Evolutionary conservation across 1,284 basidiomycete genomes (phyloP), one percentile per base, ranked within the genome.

Genomic region (Ustilago vetiveriae): DNA sequence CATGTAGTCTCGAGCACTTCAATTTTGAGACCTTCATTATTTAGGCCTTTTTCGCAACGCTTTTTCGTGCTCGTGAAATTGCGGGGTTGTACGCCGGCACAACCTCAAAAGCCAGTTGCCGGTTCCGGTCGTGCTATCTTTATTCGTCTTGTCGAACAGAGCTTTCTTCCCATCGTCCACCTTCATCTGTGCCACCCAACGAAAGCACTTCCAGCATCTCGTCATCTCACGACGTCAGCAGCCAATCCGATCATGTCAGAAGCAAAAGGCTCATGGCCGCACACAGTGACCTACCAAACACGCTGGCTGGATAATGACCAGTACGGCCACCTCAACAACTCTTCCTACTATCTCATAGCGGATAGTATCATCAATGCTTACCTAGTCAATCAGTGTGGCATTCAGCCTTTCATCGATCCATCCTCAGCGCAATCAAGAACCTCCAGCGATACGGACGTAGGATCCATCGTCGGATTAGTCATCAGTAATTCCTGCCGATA

Each of bases 271-370:
- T 23, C 40, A 3, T 69, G 66, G 66, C 66, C 66, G 3, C 55
- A 69, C 37, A 43, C 21, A 16, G 27, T 42, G 1, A 58, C 43
- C 0, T 69, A 69, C 43, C 59, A 69, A 37, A 67, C 72, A 5
- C 55, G 72, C n/a, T 74, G 72, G 72, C 27, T 74, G 14, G 72
- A 74, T 44, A 74, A 74, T 23, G 72, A 74, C 35, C 69, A 72
- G 59, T 75, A 75, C 23, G 70, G 70, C 8, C 74, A 75, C 37
- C 54, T 75, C 9, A 75, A 75, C 67, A 75, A 75, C 45, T 59
- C 65, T 13, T 44, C 58, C 0, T 75, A 73, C 54, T 73, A 72
- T 47, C 56, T 71, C 8, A 42, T 75, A 3, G 62, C 67, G 4
- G 74, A 75, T 26, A 45, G 39, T n/a, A 50, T 72, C 11, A 64